Conservation (phyloP, 2,329 filamentous ascomycete species). For the Curvularia sp. region DNA sequence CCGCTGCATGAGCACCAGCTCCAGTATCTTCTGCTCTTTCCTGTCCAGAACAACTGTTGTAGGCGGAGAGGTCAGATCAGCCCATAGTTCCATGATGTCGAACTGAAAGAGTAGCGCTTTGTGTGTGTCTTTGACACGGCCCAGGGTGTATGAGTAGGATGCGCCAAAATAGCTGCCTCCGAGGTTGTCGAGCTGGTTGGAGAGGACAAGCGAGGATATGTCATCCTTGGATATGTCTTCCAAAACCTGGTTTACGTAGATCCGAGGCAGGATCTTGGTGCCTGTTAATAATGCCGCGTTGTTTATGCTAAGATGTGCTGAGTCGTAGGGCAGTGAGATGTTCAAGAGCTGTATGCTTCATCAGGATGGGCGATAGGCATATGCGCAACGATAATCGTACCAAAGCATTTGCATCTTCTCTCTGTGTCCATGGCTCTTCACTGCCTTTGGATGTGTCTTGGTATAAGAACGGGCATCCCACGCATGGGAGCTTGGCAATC, state of each 20-base stretch:
- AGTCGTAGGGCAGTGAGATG: constrained; percentile 40
- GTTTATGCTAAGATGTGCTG: constrained; percentile 37
- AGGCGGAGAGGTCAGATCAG: constrained; percentile 22
- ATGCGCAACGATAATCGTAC: constrained; percentile 13
- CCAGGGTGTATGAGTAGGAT: constrained; percentile 39
- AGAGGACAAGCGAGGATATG: constrained; percentile 25
- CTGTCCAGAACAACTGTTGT: constrained; percentile 25
- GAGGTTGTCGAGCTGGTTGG: constrained; percentile 31
- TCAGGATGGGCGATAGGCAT: not conserved
- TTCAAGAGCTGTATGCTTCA: constrained; percentile 34
- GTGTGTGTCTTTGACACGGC: constrained; percentile 21
- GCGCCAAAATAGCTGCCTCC: constrained; percentile 38
- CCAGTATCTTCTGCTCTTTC: constrained; percentile 36
- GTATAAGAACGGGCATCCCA: constrained; percentile 43
- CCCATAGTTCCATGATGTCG: constrained; percentile 37
- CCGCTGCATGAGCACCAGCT: constrained; percentile 36
- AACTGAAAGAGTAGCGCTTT: constrained; percentile 39
- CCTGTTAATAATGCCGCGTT: constrained; percentile 29
- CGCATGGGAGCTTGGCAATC: constrained; percentile 44
- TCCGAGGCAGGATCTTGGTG: constrained; percentile 28
- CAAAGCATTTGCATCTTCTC: constrained; percentile 39
- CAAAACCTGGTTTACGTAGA: constrained; percentile 42
- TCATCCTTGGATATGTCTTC: constrained; percentile 27
- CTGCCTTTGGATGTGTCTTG: constrained; percentile 38
- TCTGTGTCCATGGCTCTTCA: constrained; percentile 34